Percentiles rank a stretch among this genome's conserved stretches.
These are phyloP conservation scores for Amanita thiersii DNA, from an alignment of 768 basidiomycete genomes.

Conservation along the genomic window DNA sequence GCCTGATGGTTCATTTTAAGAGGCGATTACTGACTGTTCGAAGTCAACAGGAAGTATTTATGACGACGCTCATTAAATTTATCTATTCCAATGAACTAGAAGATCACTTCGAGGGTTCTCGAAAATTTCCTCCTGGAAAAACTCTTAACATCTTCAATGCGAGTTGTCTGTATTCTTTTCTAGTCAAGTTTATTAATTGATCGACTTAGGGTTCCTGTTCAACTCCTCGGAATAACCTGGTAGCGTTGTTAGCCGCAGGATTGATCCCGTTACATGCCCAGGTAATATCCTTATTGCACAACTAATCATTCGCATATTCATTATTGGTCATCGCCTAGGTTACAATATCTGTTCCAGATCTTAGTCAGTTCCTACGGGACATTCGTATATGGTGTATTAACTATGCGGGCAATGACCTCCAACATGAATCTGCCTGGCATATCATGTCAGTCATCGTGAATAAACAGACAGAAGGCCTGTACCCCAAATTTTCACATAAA, in stretches of 20 bases:
- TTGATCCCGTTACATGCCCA: slow-evolving; percentile 60
- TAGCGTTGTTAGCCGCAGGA: slow-evolving; percentile 60
- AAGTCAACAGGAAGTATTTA: slow-evolving; percentile 63
- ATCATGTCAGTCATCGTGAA: slow-evolving; percentile 68
- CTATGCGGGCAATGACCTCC: slow-evolving; percentile 35
- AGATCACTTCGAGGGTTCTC: slow-evolving; percentile 47
- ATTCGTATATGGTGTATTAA: slow-evolving; percentile 56
- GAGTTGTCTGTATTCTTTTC: not conserved
- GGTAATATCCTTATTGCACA: no score
- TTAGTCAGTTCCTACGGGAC: slow-evolving; percentile 41
- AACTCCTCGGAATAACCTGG: slow-evolving; percentile 48
- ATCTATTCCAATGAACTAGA: slow-evolving; percentile 47
- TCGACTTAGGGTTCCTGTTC: slow-evolving; percentile 25
- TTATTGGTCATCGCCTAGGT: slow-evolving; percentile 31
- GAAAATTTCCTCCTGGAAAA: slow-evolving; percentile 31
- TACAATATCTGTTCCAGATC: slow-evolving; percentile 36
- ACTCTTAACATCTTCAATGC: slow-evolving; percentile 49
- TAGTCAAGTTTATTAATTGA: slow-evolving; percentile 8
- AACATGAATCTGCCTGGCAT: slow-evolving; percentile 48
- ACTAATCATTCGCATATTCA: not conserved
- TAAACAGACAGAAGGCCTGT: slow-evolving; percentile 54
- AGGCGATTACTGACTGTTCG: slow-evolving; percentile 3
- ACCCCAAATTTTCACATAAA: not conserved
- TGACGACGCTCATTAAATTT: slow-evolving; percentile 40
- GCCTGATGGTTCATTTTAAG: slow-evolving; percentile 1